phyloP scores from a whole-genome alignment of 495 filamentous ascomycete genomes.

The Tuber microsphaerosporum region DNA sequence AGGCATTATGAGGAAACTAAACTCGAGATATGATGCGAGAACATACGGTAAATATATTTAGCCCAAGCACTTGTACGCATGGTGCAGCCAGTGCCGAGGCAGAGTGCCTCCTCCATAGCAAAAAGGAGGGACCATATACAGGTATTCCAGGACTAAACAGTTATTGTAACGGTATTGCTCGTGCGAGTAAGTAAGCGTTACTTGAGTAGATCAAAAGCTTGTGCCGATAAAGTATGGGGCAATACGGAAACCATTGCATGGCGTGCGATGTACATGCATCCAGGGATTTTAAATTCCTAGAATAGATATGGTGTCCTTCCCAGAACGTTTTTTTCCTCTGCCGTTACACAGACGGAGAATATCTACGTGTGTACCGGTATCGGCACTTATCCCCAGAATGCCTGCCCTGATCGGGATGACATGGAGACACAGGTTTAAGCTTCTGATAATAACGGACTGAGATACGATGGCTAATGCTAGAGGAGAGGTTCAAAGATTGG shows the following conservation, averaged over 20 bases:
- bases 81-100: not conserved
- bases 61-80: not conserved
- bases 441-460: not conserved
- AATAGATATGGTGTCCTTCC: not conserved
- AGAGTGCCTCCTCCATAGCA: not conserved
- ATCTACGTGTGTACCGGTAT: not conserved
- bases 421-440: not conserved
- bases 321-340: not conserved
- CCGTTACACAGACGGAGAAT: not conserved
- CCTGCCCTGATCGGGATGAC: not conserved
- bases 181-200: not conserved
- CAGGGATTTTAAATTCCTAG: not conserved
- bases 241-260: not conserved
- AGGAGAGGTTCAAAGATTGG: slow-evolving; percentile 12
- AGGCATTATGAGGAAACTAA: not conserved
- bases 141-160: not conserved
- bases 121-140: not conserved
- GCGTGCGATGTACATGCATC: not conserved
- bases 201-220: not conserved
- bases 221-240: not conserved
- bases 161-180: not conserved
- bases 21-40: not conserved
- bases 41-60: not conserved
- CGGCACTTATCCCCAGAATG: not conserved
- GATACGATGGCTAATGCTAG: not conserved